A percentile compares a stretch with the other conserved stretches of the same genome.
These are phyloP conservation scores for Cicer chorassanicum DNA, from an alignment of 306 rosid species.

Conservation along the genomic window DNA sequence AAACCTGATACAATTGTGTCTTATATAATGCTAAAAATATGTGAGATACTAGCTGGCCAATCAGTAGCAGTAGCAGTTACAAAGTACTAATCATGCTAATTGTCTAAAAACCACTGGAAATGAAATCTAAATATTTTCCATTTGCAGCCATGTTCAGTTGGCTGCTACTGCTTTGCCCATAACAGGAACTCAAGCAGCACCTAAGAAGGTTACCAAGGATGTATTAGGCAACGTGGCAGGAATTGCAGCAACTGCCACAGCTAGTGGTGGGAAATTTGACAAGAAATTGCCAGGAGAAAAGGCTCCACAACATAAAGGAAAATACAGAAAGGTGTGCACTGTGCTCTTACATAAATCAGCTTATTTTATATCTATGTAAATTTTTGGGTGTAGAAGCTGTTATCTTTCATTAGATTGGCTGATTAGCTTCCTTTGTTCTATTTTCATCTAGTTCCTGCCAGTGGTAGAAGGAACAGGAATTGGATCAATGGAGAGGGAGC, in stretches of 20 bases:
- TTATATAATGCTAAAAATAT: background rate
- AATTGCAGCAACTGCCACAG: slow-evolving; percentile 85
- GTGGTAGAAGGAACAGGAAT: slow-evolving; percentile 75
- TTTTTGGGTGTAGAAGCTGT: slow-evolving; percentile 17
- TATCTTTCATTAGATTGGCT: slow-evolving; percentile 28
- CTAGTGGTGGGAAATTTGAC: slow-evolving; percentile 97
- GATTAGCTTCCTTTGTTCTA: slow-evolving; percentile 26
- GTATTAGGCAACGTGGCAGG: slow-evolving; percentile 86
- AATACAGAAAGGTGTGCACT: slow-evolving; percentile 75
- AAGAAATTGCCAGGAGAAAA: slow-evolving; percentile 86
- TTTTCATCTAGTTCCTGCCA: slow-evolving; percentile 74
- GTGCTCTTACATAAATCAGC: background rate
- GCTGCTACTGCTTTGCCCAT: slow-evolving; percentile 94
- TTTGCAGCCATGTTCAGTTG: slow-evolving; percentile 83
- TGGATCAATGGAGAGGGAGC: slow-evolving; percentile 73
- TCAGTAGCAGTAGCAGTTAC: background rate
- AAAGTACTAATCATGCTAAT: background rate
- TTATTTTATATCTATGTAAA: slow-evolving; percentile 29
- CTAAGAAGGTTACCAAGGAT: slow-evolving; percentile 73
- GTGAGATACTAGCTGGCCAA: background rate
- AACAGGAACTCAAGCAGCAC: slow-evolving; percentile 80
- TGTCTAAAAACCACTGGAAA: background rate
- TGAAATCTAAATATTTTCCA: slow-evolving; percentile 37
- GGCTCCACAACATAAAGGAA: slow-evolving; percentile 77
- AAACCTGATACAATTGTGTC: background rate